phyloP scores from a whole-genome alignment of 148 eudicot species.

The Rhododendron mucronatum region DNA sequence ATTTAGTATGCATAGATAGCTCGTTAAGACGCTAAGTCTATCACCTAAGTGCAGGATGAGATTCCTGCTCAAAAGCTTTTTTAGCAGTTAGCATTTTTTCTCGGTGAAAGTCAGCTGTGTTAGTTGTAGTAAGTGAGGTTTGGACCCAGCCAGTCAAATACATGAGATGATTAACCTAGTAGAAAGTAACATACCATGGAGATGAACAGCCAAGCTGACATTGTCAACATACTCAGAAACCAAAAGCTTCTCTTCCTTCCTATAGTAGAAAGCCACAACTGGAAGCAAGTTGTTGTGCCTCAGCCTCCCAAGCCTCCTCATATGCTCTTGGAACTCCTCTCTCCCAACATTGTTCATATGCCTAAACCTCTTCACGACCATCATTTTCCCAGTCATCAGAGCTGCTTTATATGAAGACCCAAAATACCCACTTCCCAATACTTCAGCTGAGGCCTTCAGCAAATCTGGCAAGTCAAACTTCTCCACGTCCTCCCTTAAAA shows the following conservation, averaged over 20 bases:
- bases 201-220: conserved; percentile 67
- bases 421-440: conserved; percentile 72
- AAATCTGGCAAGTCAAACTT: conserved; percentile 62
- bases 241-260: conserved; percentile 80
- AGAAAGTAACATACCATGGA: conserved; percentile 48
- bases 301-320: conserved; percentile 68
- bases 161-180: too few species aligned
- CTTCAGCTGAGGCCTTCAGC: conserved; percentile 67
- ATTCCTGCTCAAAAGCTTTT: neutral
- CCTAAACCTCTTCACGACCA: conserved; percentile 78
- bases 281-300: conserved; percentile 64
- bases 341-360: conserved; percentile 74
- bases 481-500: conserved; percentile 42
- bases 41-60: neutral
- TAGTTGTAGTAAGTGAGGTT: too few species aligned
- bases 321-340: conserved; percentile 85
- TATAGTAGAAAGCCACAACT: conserved; percentile 65
- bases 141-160: too few species aligned
- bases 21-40: neutral
- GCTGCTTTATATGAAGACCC: conserved; percentile 77
- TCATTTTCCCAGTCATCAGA: conserved; percentile 30
- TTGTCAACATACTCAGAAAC: conserved; percentile 42
- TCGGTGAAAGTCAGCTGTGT: too few species aligned
- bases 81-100: neutral
- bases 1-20: neutral